phyloP scores from a whole-genome alignment of 1,139 yeast genomes.

The Candida mesenterica region DNA sequence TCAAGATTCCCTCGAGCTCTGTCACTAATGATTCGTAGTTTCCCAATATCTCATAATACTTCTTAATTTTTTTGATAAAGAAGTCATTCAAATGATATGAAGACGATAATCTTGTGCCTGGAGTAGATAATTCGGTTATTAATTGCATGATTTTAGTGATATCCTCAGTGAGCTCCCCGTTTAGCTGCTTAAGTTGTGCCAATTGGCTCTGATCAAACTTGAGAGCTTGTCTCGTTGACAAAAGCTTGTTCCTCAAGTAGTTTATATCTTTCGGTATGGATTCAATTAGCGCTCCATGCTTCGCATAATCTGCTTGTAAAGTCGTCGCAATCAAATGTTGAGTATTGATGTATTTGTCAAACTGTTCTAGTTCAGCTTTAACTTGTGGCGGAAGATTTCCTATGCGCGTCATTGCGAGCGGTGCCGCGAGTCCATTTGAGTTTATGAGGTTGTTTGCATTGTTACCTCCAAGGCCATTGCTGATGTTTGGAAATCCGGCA shows the following conservation, averaged over 20 bases:
- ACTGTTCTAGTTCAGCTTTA: conserved; percentile 69
- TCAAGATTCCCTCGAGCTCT: conserved; percentile 57
- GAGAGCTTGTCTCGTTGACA: conserved; percentile 68
- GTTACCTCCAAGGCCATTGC: too few relatives aligned
- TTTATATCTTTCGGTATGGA: conserved; percentile 86
- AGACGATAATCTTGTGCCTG: conserved; percentile 64
- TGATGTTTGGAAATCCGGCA: conserved; percentile 8
- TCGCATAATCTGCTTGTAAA: conserved; percentile 58
- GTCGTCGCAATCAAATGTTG: conserved; percentile 85
- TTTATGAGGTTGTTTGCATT: conserved; percentile 18
- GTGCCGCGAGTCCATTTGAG: conserved; percentile 18
- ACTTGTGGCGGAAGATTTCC: conserved; percentile 80
- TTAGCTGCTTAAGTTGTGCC: conserved; percentile 34
- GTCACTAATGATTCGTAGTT: conserved; percentile 77
- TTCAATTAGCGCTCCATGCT: conserved; percentile 67
- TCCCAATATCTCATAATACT: conserved; percentile 59
- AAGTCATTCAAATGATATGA: conserved; percentile 48
- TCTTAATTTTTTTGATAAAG: conserved; percentile 56
- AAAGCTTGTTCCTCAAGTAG: conserved; percentile 61
- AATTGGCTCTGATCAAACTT: conserved; percentile 41
- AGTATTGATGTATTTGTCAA: conserved; percentile 79
- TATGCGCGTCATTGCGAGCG: conserved; percentile 84
- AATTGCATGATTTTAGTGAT: conserved; percentile 67
- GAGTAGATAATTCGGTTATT: conserved; percentile 63
- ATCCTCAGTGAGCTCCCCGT: conserved; percentile 65